A percentile compares a stretch with the other conserved stretches of the same genome.
These are phyloP conservation scores for Acanthamoeba sp. DNA, from an alignment of 208 protist species.

Conservation along the genomic window DNA sequence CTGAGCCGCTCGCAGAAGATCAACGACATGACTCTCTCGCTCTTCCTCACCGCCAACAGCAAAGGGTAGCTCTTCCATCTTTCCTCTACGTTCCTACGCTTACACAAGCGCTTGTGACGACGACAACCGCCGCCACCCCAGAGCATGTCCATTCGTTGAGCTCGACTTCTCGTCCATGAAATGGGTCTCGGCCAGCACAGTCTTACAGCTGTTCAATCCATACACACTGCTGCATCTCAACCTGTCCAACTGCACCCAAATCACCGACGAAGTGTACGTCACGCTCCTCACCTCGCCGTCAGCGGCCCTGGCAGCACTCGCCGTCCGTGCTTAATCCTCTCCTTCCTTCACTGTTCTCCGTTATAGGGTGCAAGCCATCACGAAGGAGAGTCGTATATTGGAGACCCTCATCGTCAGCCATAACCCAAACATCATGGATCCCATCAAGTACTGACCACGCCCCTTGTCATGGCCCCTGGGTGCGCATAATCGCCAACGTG, in stretches of 20 bases:
- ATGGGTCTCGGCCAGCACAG: conserved; percentile 42
- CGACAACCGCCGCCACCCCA: background rate
- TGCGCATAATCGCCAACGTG: too few species aligned
- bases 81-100: background rate
- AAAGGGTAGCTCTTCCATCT: background rate
- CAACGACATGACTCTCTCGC: conserved; percentile 56
- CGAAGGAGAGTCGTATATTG: conserved; percentile 52
- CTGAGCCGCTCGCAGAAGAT: conserved; percentile 40
- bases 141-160: background rate
- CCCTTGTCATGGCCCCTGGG: background rate
- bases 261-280: conserved; percentile 60
- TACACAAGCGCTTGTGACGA: background rate
- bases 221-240: conserved; percentile 45
- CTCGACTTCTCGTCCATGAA: conserved; percentile 22
- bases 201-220: conserved; percentile 55
- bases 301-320: too few species aligned
- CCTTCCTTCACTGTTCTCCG: too few species aligned
- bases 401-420: conserved; percentile 53
- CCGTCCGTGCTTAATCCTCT: too few species aligned
- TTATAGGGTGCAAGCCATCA: conserved; percentile 23
- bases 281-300: background rate
- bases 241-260: conserved; percentile 32
- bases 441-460: background rate
- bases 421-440: conserved; percentile 19
- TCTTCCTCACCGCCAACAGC: conserved; percentile 53